Evolutionary conservation across 139 green algal species (phyloP), one percentile per base, ranked within the genome.

Genomic region (Pycnococcus provasolii): DNA sequence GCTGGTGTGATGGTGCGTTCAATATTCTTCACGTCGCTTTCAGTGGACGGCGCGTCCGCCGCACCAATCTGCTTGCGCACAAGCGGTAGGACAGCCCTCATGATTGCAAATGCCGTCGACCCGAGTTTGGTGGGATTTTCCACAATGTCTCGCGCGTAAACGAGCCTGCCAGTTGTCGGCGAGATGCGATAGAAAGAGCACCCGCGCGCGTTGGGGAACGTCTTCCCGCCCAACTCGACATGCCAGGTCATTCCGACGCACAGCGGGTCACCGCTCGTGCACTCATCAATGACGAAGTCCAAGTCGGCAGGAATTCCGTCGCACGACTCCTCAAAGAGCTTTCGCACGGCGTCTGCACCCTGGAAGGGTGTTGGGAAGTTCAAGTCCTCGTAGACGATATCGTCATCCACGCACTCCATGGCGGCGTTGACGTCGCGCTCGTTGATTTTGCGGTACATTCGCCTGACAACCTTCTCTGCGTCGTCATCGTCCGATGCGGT

Each of bases 401-500:
- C 67, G 57, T 73, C 67, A 57, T 66, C 67, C 26, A 73, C 58
- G 55, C 42, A 73, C 45, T 45, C 26, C 6, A 66, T 37, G 51
- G 67, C 67, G 6, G 37, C 37, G 4, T 42, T 43, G 39, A 73
- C 67, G 58, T 73, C 67, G n/a, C 67, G 42, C 37, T 4, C 15
- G 55, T 73, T 73, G 67, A 73, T 73, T 7, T 42, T 44, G 57
- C 59, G 57, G 58, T 73, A 73, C 57, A 73, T 73, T 9, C 41
- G 41, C 37, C 43, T 8, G 8, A 71, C 53, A n/a, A 64, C 53
- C 5, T 2, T 40, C 37, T 64, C 53, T 1, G 67, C 67, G 64
- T 26, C 26, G 26, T 26, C 26, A 26, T 26, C 26, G 26, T 26
- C 26, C 26, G 26, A 26, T 26, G 26, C 26, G 26, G 26, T 26